Base-by-base conservation (phyloP, 2,329 filamentous ascomycete genomes). In the Diaporthe caulivora region DNA sequence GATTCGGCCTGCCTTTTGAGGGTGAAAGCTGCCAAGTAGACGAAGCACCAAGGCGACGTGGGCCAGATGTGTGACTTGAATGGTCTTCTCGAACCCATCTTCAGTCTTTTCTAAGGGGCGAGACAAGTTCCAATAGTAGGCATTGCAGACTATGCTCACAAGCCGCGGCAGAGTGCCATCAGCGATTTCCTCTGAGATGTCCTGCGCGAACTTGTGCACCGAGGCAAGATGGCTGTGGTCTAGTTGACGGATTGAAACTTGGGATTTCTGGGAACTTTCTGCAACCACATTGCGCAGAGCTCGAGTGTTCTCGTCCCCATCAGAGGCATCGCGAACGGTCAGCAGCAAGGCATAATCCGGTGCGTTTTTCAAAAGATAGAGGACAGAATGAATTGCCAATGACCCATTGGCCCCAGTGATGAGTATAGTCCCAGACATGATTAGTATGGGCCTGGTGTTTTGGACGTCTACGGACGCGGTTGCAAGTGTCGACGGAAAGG, bases 1-100 rank as follows among this genome's bases (percentile, higher is more conserved):
- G 89, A 93, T 92, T 60, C 81, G 79, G 37, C 92, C 92, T 75
- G 92, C 91, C 17, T 53, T 21, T 21, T 53, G 18, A 65, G 91
- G 88, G 76, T 93, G 90, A 83, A 91, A 93, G 77, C 91, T 92
- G 54, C 90, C 84, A 81, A 88, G 82, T 1, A 85, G 77, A 31
- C 80, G 80, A 55, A 86, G 76, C 8, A 84, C 77, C 17, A 86
- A 69, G 0, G 82, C 78, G 15, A 79, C 80, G 68, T 85, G 84
- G 1, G 83, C 79, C 53, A 85, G 74, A 73, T 85, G 81, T 54
- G 79, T 80, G 6, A 86, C 80, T 71, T 84, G 82, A 31, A 86
- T 81, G 1, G 81, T 82, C 62, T 80, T 81, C 67, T 86, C 84
- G 37, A 80, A 81, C 9, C 80, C 79, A 72, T 86, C 83, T 71